Percentiles rank a stretch among this genome's conserved stretches.
These are phyloP conservation scores for Cryptococcus wingfieldii DNA, from an alignment of 1,284 basidiomycete genomes.

Conservation along the genomic window DNA sequence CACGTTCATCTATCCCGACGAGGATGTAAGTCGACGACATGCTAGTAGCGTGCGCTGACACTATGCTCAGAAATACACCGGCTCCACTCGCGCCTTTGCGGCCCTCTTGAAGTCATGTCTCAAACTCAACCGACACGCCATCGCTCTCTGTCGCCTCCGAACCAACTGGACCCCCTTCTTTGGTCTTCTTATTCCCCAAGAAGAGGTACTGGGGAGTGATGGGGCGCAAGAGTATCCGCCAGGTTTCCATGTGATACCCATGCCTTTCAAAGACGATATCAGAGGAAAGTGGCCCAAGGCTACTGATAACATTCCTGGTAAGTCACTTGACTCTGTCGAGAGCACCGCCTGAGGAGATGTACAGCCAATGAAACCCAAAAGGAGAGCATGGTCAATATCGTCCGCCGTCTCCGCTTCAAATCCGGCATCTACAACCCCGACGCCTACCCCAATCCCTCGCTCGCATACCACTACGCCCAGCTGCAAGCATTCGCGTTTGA, in stretches of 20 bases:
- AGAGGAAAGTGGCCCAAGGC: slow-evolving; percentile 60
- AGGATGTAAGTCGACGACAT: slow-evolving; percentile 57
- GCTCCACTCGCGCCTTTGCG: slow-evolving; percentile 85
- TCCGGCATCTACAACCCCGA: slow-evolving; percentile 78
- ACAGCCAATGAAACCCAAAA: slow-evolving; percentile 66
- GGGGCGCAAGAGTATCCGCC: slow-evolving; percentile 74
- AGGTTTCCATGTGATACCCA: slow-evolving; percentile 84
- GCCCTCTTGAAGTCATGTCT: slow-evolving; percentile 81
- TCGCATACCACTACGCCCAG: slow-evolving; percentile 83
- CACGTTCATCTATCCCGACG: slow-evolving; percentile 87
- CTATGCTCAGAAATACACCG: slow-evolving; percentile 60
- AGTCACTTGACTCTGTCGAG: slow-evolving; percentile 48
- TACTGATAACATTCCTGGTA: slow-evolving; percentile 52
- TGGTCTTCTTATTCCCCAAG: slow-evolving; percentile 83
- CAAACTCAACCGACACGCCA: slow-evolving; percentile 73
- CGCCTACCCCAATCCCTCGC: slow-evolving; percentile 80
- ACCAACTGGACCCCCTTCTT: slow-evolving; percentile 73
- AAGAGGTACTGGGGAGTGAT: slow-evolving; percentile 65
- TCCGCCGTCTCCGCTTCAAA: slow-evolving; percentile 74
- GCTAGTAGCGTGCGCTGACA: not conserved
- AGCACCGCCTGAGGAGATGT: not conserved
- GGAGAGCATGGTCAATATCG: slow-evolving; percentile 66
- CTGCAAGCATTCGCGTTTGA: slow-evolving; percentile 87
- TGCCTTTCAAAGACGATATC: slow-evolving; percentile 93
- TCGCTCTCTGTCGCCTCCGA: slow-evolving; percentile 68